Conservation (phyloP, 305 asterid species). For the Petunia hybrid region DNA sequence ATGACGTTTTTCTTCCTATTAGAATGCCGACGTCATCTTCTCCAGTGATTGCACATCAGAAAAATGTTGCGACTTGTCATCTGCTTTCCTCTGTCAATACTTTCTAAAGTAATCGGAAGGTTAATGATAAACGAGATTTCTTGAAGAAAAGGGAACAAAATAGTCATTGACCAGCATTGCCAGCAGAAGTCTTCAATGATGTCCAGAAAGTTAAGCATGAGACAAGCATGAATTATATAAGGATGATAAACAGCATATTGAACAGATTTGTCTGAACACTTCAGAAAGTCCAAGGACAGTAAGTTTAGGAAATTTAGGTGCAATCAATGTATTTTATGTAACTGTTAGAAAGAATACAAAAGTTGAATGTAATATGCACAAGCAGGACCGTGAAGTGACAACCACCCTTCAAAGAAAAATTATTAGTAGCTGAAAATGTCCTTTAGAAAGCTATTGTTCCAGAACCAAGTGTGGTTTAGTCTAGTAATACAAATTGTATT, state of each 20-base stretch:
- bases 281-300: too few species aligned
- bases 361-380: too few species aligned
- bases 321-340: too few species aligned
- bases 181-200: too few species aligned
- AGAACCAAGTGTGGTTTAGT: neutral
- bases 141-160: slow-evolving; percentile 42
- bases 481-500: slow-evolving; percentile 42
- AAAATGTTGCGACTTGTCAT: slow-evolving; percentile 43
- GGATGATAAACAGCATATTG: too few species aligned
- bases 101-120: slow-evolving; percentile 41
- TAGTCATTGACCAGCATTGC: neutral
- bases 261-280: too few species aligned
- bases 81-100: slow-evolving; percentile 44
- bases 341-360: too few species aligned
- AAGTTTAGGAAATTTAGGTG: too few species aligned
- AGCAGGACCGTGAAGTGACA: too few species aligned
- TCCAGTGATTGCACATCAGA: slow-evolving; percentile 42
- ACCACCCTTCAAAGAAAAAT: neutral
- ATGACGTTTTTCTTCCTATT: slow-evolving; percentile 75
- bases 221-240: too few species aligned
- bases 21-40: slow-evolving; percentile 51
- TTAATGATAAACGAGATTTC: slow-evolving; percentile 38
- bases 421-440: neutral
- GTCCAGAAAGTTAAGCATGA: too few species aligned
- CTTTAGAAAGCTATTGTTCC: neutral